These are phyloP conservation scores for Plasmodium fragile DNA, from an alignment of 169 alveolate species.

Conservation along the genomic window DNA sequence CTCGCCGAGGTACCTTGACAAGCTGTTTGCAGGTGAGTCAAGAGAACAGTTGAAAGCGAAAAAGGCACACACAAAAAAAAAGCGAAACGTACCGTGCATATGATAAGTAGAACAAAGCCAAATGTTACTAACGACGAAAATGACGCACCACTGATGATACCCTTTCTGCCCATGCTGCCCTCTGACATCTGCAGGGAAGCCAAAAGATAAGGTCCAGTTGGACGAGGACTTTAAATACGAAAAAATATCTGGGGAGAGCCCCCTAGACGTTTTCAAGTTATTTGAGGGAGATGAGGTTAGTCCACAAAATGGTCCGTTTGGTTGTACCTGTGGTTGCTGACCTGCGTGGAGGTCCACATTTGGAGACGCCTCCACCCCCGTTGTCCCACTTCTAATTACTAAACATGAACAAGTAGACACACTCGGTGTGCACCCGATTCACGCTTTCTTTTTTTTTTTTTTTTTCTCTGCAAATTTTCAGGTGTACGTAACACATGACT, in stretches of 20 bases:
- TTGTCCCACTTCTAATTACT: background rate
- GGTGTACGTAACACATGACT: slow-evolving; percentile 48
- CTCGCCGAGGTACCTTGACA: slow-evolving; percentile 21
- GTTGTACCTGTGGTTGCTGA: background rate
- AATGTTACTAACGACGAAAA: background rate
- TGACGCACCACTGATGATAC: background rate
- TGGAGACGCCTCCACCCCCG: background rate
- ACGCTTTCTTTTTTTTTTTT: background rate
- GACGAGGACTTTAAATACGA: slow-evolving; percentile 10
- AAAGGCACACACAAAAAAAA: background rate
- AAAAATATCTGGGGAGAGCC: slow-evolving; percentile 27
- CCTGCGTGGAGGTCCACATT: background rate
- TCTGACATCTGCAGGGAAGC: slow-evolving; percentile 13
- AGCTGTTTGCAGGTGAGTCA: slow-evolving; percentile 11
- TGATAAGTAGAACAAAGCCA: background rate
- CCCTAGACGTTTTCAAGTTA: slow-evolving; percentile 34
- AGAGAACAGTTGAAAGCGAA: background rate
- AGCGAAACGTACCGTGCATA: background rate
- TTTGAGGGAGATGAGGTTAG: slow-evolving; percentile 47
- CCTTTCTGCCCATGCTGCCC: background rate
- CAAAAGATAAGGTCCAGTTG: background rate
- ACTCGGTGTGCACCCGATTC: background rate
- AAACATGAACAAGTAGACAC: background rate
- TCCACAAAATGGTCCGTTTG: background rate
- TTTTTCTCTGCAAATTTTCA: background rate